Base-by-base conservation (phyloP, 2,329 filamentous ascomycete genomes). In the Metarhizium album region DNA sequence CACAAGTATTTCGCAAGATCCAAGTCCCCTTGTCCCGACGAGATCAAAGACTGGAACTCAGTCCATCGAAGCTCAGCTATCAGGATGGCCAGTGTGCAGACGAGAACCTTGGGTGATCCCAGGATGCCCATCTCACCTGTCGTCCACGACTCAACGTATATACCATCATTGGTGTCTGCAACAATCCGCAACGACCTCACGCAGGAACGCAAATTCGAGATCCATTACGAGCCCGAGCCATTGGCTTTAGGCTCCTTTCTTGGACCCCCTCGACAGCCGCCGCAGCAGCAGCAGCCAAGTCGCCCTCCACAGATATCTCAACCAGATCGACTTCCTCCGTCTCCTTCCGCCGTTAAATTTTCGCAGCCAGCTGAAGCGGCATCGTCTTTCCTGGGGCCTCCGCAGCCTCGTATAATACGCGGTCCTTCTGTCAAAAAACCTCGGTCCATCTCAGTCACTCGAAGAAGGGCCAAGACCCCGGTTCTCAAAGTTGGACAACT, bases 401-500 rank as follows among this genome's bases (percentile, higher is more conserved):
- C 24, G 13, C 29, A 33, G 20, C 40, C 29, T 24, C 45, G 48
- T 6, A n/a, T 53, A 18, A 42, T 48, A 46, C 42, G 48, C 23
- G 52, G 31, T 4, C 48, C 48, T 6, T 49, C 52, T 31, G 43
- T 49, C 7, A 51, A 31, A 27, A 53, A 48, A 23, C 45, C 52
- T 40, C 18, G 48, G 14, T 42, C 42, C 2, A 43, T n/a, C 5
- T 35, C 50, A 23, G 42, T 16, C 11, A 11, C 40, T 22, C 48
- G 54, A 47, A 59, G 72, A 29, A 71, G 72, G 48, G 73, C 74
- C 38, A 79, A 78, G 60, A 78, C 74, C 2, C 75, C 75, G 0
- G 72, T 78, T 22, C 68, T 68, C 42, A 64, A 65, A 9, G 73
- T 78, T 51, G 74, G 74, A 14, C 74, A 78, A 56, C 64, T 75